Evolutionary conservation across 306 rosid genomes (phyloP).

Genomic region (Gastrolobium villosum): DNA sequence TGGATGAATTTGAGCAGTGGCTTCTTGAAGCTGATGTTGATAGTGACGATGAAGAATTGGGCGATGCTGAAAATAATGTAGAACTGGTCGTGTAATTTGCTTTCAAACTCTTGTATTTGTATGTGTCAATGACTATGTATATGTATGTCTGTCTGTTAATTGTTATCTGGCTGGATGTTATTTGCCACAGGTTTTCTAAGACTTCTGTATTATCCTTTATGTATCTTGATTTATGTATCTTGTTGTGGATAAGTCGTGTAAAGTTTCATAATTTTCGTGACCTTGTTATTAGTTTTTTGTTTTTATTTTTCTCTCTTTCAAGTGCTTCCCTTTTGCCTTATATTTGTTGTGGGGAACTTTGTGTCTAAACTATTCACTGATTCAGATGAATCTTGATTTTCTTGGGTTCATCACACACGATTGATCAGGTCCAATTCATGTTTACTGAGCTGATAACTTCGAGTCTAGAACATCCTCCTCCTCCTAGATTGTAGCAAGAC

Average conservation of each 20-base stretch:
- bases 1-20: slow-evolving; percentile 90
- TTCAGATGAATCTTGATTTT: background rate
- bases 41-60: slow-evolving; percentile 75
- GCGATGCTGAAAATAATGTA: slow-evolving; percentile 64
- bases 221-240: slow-evolving; percentile 2
- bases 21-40: slow-evolving; percentile 72
- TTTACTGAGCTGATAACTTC: too few species aligned
- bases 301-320: background rate
- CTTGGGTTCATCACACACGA: too few species aligned
- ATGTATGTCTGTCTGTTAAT: slow-evolving; percentile 7
- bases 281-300: background rate
- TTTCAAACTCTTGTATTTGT: slow-evolving; percentile 10
- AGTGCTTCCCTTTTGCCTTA: background rate
- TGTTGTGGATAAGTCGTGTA: slow-evolving; percentile 5
- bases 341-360: background rate
- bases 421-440: too few species aligned
- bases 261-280: background rate
- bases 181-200: slow-evolving; percentile 18
- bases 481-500: too few species aligned
- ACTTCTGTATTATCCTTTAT: background rate
- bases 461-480: too few species aligned
- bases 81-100: slow-evolving; percentile 50
- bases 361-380: background rate
- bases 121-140: background rate
- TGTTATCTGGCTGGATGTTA: slow-evolving; percentile 29